A percentile compares a stretch with the other conserved stretches of the same genome.
These are phyloP conservation scores for Aspergillus caelatus DNA, from an alignment of 2,329 filamentous ascomycete species.

Conservation along the genomic window DNA sequence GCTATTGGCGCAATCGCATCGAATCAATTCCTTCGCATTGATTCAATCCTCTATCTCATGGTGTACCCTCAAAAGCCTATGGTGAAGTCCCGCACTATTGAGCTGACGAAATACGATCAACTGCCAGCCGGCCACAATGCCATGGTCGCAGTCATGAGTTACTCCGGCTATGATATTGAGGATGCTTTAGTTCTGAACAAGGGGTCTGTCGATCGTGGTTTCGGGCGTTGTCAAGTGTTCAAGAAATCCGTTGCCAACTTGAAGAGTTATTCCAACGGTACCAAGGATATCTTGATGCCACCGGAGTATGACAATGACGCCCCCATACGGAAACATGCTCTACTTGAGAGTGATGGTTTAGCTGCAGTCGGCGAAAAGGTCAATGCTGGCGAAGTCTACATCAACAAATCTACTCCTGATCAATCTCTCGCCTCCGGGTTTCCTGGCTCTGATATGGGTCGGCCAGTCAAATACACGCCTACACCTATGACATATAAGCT, in stretches of 20 bases:
- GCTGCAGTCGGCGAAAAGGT: conserved; percentile 83
- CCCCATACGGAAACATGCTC: conserved; percentile 68
- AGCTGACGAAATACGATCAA: conserved; percentile 95
- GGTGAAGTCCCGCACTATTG: conserved; percentile 96
- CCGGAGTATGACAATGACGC: conserved; percentile 64
- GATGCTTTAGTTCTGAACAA: conserved; percentile 97
- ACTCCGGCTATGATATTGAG: conserved; percentile 98
- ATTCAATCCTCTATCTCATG: conserved; percentile 92
- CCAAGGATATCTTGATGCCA: conserved; percentile 62
- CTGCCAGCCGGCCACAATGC: conserved; percentile 96
- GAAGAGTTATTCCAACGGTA: conserved; percentile 84
- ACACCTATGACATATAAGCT: conserved; percentile 71
- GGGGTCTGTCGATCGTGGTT: conserved; percentile 90
- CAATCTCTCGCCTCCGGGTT: conserved; percentile 75
- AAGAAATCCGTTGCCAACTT: conserved; percentile 87
- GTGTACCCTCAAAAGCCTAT: conserved; percentile 97
- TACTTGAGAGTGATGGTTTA: conserved; percentile 83
- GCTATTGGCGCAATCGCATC: conserved; percentile 97
- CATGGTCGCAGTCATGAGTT: conserved; percentile 98
- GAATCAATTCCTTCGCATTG: conserved; percentile 96
- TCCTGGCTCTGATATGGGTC: conserved; percentile 59
- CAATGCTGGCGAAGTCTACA: conserved; percentile 77
- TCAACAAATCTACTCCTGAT: conserved; percentile 84
- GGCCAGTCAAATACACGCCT: conserved; percentile 38
- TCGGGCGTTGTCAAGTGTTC: conserved; percentile 97